Percentiles rank a stretch among this genome's conserved stretches.
phyloP scores from a whole-genome alignment of 768 basidiomycete species.

The Paxillus rubicundulus region DNA sequence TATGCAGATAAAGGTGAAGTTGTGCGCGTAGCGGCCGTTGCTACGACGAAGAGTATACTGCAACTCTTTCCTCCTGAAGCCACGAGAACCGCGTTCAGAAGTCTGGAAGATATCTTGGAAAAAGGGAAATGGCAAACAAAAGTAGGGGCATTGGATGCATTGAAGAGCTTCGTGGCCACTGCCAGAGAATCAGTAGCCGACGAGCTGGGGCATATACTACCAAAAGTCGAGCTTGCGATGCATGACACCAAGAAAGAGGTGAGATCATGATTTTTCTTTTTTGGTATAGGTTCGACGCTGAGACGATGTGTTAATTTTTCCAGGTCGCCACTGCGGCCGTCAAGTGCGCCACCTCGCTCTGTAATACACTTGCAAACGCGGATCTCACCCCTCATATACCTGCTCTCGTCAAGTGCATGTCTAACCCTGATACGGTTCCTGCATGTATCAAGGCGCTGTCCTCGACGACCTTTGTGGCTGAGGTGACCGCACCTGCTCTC shows the following conservation, averaged over 20 bases:
- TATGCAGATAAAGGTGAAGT: constrained; percentile 95
- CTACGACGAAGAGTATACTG: constrained; percentile 80
- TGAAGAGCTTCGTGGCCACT: constrained; percentile 67
- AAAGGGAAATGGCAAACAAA: constrained; percentile 93
- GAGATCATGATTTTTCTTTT: constrained; percentile 16
- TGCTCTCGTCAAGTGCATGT: constrained; percentile 91
- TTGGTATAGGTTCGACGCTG: not conserved
- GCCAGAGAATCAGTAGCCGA: constrained; percentile 78
- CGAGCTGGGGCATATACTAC: constrained; percentile 77
- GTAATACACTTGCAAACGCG: constrained; percentile 87
- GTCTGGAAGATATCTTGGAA: constrained; percentile 72
- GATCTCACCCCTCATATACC: constrained; percentile 90
- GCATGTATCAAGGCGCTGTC: constrained; percentile 94
- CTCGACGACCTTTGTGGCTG: constrained; percentile 93
- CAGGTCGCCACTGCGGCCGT: constrained; percentile 84
- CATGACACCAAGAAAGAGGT: constrained; percentile 97
- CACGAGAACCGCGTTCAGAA: constrained; percentile 62
- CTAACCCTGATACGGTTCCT: constrained; percentile 81
- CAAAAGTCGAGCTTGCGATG: constrained; percentile 87
- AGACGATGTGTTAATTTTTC: constrained; percentile 7
- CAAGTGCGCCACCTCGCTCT: constrained; percentile 88
- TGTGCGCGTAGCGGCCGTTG: constrained; percentile 75
- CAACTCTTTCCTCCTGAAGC: constrained; percentile 84
- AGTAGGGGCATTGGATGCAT: constrained; percentile 86
- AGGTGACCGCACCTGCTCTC: constrained; percentile 94